Evolutionary conservation across 371 early-diverging fungal species (phyloP).

Genomic region (Thermomucor indicae-seudaticae): DNA sequence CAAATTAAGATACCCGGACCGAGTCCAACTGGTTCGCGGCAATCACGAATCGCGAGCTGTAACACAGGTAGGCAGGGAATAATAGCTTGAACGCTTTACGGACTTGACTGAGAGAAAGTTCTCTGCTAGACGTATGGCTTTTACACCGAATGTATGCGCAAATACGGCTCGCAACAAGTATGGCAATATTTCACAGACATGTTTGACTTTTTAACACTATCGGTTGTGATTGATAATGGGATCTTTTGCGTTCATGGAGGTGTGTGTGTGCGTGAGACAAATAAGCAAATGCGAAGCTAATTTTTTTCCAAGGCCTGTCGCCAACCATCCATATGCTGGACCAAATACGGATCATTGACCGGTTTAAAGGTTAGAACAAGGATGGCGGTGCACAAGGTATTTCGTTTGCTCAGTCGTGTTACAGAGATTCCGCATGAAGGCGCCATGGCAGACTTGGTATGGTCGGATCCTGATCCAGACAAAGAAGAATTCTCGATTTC

Average conservation of each 20-base stretch:
- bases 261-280: too few relatives aligned
- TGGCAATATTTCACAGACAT: conserved; percentile 95
- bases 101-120: not conserved
- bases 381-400: not conserved
- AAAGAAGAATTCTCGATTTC: conserved; percentile 82
- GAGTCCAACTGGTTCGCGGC: conserved; percentile 93
- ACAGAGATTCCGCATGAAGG: conserved; percentile 97
- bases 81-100: not conserved
- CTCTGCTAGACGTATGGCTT: conserved; percentile 87
- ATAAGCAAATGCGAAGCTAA: too few relatives aligned
- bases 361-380: conserved; percentile 70
- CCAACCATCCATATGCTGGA: conserved; percentile 91
- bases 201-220: conserved; percentile 91
- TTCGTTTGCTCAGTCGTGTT: not conserved
- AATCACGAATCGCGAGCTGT: conserved; percentile 96
- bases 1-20: conserved; percentile 89
- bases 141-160: conserved; percentile 93
- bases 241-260: conserved; percentile 98
- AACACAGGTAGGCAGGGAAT: conserved; percentile 60
- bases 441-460: conserved; percentile 98
- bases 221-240: conserved; percentile 87
- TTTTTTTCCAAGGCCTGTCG: conserved; percentile 65
- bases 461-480: conserved; percentile 94
- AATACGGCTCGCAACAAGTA: conserved; percentile 81
- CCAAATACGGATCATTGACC: conserved; percentile 87